Evolutionary conservation across 306 rosid species (phyloP), one percentile per base, ranked within the genome.

Genomic region (Fragaria iinumae): DNA sequence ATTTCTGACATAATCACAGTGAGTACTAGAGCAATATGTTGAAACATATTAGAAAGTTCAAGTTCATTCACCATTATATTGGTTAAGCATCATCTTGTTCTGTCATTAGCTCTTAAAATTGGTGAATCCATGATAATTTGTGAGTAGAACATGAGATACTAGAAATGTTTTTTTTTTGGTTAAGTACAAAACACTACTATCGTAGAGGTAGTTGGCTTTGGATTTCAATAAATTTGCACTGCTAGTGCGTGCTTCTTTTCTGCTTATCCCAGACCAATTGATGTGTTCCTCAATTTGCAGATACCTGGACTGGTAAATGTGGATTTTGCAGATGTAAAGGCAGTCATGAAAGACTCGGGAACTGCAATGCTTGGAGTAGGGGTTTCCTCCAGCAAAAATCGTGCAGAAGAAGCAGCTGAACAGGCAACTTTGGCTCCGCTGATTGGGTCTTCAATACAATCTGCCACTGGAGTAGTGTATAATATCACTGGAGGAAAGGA

Each of bases 311-410:
- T 96, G 89, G 99, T 96, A 57, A 96, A 96, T 79, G 99, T 96
- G 77, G 99, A 96, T 86, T 96, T 96, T 87, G 99, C 99, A 59
- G 99, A 96, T 87, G 97, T 96, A 79, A 96, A 91, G 78, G 99
- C 99, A 23, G 97, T 96, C 62, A 96, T 96, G 99, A 96, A 91
- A 81, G 91, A 96, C 83, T 96, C 99, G 1, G 99, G 99, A 74
- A 96, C 99, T 69, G 99, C 99, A 83, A 96, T 96, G 99, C 98
- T 96, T 2, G 99, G 99, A 41, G 97, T 96, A 32, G 99, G 99
- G 70, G 98, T 92, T 80, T 92, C 99, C 71, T 92, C 99, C 2
- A 90, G 99, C 80, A 96, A 96, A 86, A 96, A 96, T 68, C 93
- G 99, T 34, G 99, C 99, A 53, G 99, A 92, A 89, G 99, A 92